Evolutionary conservation across 2,329 filamentous ascomycete genomes (phyloP).

Genomic region (Aspergillus floridensis): DNA sequence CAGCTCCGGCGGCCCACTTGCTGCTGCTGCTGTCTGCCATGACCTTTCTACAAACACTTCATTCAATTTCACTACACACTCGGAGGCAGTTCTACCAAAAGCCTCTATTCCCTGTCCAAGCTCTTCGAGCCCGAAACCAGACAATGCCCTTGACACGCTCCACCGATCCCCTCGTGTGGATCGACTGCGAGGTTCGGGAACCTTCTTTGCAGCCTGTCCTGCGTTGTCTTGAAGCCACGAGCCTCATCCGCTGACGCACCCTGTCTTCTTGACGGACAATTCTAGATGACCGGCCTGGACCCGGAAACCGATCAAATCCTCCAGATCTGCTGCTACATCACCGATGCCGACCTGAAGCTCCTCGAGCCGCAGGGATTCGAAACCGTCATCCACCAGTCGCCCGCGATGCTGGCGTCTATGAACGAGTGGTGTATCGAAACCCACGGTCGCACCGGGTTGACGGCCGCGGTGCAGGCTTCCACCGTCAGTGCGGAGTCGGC

Average conservation of each 20-base stretch:
- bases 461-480: conserved; percentile 70
- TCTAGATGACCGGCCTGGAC: conserved; percentile 87
- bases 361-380: conserved; percentile 78
- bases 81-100: not conserved
- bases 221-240: not conserved
- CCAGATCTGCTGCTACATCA: conserved; percentile 90
- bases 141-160: conserved; percentile 50
- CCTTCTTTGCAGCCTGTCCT: not conserved
- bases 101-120: not conserved
- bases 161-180: conserved; percentile 74
- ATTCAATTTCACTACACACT: not conserved
- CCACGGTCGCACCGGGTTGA: conserved; percentile 79
- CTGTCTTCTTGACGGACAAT: not conserved
- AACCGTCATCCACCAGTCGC: conserved; percentile 70
- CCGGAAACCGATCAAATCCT: conserved; percentile 78
- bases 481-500: conserved; percentile 69
- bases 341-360: conserved; percentile 72
- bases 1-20: not conserved
- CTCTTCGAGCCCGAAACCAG: not conserved
- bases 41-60: not conserved
- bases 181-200: conserved; percentile 66
- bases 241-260: not conserved
- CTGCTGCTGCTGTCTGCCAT: not conserved
- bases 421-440: conserved; percentile 84
- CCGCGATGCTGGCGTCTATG: conserved; percentile 72